These are phyloP conservation scores for Aegilops sharonensis DNA, from an alignment of 176 grass and related monocot genomes.

Conservation along the genomic window DNA sequence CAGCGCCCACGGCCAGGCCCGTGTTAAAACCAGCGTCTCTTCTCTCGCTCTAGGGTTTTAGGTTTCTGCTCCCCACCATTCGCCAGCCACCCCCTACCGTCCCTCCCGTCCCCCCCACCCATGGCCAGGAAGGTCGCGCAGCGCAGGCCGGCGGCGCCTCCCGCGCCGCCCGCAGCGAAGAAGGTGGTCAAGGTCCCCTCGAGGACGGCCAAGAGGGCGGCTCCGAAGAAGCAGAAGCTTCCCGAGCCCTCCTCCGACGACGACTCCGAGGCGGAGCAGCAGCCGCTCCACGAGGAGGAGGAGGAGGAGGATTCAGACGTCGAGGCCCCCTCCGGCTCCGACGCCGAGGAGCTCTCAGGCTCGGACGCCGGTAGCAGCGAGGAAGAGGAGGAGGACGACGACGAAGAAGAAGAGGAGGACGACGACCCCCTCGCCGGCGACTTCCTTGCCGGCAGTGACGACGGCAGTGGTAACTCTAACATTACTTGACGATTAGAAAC, in stretches of 20 bases:
- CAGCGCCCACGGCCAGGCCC: background rate
- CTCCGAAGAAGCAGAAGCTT: conserved; percentile 49
- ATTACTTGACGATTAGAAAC: background rate
- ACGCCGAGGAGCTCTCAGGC: conserved; percentile 36
- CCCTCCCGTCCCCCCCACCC: background rate
- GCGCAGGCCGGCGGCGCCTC: conserved; percentile 27
- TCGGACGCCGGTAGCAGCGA: conserved; percentile 27
- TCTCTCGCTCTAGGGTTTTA: conserved; percentile 43
- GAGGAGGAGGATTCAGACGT: conserved; percentile 41
- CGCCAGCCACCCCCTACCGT: background rate
- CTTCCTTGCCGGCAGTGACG: conserved; percentile 71
- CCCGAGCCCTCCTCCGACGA: conserved; percentile 48
- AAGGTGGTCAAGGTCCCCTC: conserved; percentile 22
- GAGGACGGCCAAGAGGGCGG: conserved; percentile 21
- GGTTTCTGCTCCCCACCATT: conserved; percentile 15
- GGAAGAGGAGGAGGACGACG: background rate
- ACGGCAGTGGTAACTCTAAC: conserved; percentile 40
- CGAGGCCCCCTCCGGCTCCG: conserved; percentile 29
- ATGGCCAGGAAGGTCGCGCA: conserved; percentile 42
- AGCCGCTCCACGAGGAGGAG: conserved; percentile 36
- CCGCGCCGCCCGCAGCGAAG: conserved; percentile 4
- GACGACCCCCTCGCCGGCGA: conserved; percentile 75
- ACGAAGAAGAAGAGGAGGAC: background rate
- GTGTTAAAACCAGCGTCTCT: conserved; percentile 6
- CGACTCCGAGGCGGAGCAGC: conserved; percentile 56